phyloP scores from a whole-genome alignment of 179 eudicot genomes.

The Actinidia arguta region DNA sequence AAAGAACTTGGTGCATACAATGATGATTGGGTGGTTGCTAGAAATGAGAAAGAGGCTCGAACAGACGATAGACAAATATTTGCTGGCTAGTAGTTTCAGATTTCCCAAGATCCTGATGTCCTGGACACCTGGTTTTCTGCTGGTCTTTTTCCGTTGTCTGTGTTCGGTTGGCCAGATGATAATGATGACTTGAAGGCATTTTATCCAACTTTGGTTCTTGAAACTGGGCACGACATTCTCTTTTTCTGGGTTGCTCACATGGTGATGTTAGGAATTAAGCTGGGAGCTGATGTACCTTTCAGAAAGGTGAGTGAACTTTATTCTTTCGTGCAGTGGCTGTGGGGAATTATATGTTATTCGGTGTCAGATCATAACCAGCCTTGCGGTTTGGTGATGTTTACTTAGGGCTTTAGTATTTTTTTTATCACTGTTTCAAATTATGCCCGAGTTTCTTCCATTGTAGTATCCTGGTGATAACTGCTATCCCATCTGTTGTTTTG shows the following conservation, averaged over 20 bases:
- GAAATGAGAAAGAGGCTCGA: conserved; percentile 78
- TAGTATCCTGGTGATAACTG: neutral
- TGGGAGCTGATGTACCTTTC: conserved; percentile 92
- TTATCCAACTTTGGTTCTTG: conserved; percentile 93
- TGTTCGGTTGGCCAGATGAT: conserved; percentile 88
- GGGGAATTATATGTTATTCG: neutral
- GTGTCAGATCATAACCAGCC: conserved; percentile 3
- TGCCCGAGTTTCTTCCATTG: conserved; percentile 9
- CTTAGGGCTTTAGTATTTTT: conserved; percentile 2
- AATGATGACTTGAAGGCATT: conserved; percentile 80
- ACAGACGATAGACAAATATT: conserved; percentile 58
- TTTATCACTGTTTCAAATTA: neutral
- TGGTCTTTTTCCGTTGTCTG: conserved; percentile 77
- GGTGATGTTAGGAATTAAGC: conserved; percentile 92
- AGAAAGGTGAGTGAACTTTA: conserved; percentile 59
- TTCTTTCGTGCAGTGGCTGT: neutral
- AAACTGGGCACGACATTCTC: conserved; percentile 99
- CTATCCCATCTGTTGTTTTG: neutral
- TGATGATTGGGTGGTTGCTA: conserved; percentile 91
- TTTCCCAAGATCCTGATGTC: conserved; percentile 86
- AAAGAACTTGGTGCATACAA: conserved; percentile 84
- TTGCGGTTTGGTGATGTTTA: neutral
- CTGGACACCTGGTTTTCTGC: conserved; percentile 80
- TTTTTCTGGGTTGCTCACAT: conserved; percentile 99
- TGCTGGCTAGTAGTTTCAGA: conserved; percentile 66